A percentile compares a stretch with the other conserved stretches of the same genome.
Conservation (phyloP, 2,329 filamentous ascomycete species). For the Alternaria brassicicola region DNA sequence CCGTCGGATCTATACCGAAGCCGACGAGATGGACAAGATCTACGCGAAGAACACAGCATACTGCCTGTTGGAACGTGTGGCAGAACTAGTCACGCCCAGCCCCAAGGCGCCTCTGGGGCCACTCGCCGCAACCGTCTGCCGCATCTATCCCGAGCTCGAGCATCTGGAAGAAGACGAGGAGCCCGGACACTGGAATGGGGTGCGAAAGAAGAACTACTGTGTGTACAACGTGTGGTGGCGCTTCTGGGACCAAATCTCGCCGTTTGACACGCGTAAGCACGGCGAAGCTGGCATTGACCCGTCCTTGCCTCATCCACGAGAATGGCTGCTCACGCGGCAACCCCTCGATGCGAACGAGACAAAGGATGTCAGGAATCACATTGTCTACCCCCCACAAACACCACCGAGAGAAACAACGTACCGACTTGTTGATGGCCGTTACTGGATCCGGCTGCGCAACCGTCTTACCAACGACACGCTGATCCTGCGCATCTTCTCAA, state of each 20-base stretch:
- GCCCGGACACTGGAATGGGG: not conserved
- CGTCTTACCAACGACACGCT: constrained; percentile 34
- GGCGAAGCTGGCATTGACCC: constrained; percentile 3
- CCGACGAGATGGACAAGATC: constrained; percentile 25
- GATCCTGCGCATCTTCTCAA: constrained; percentile 46
- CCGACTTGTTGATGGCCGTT: constrained; percentile 62
- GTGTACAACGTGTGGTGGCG: constrained; percentile 37
- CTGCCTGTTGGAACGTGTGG: constrained; percentile 55
- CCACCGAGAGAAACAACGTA: constrained; percentile 27
- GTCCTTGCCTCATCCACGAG: constrained; percentile 10
- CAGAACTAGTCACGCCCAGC: constrained; percentile 57
- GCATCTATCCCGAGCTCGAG: constrained; percentile 50
- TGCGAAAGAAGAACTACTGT: constrained; percentile 22
- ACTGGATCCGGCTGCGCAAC: constrained; percentile 59
- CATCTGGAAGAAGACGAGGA: constrained; percentile 1
- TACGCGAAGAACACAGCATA: constrained; percentile 46
- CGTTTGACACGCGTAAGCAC: constrained; percentile 16
- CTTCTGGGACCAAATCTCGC: constrained; percentile 17
- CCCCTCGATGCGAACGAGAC: constrained; percentile 17
- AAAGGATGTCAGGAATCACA: not conserved
- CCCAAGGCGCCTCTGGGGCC: constrained; percentile 53
- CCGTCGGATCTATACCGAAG: constrained; percentile 17
- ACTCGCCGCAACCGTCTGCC: constrained; percentile 49
- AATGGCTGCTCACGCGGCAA: constrained; percentile 41
- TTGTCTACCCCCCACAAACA: constrained; percentile 17